These are phyloP conservation scores for Tricholoma sp. DNA, from an alignment of 768 basidiomycete species.

Conservation along the genomic window DNA sequence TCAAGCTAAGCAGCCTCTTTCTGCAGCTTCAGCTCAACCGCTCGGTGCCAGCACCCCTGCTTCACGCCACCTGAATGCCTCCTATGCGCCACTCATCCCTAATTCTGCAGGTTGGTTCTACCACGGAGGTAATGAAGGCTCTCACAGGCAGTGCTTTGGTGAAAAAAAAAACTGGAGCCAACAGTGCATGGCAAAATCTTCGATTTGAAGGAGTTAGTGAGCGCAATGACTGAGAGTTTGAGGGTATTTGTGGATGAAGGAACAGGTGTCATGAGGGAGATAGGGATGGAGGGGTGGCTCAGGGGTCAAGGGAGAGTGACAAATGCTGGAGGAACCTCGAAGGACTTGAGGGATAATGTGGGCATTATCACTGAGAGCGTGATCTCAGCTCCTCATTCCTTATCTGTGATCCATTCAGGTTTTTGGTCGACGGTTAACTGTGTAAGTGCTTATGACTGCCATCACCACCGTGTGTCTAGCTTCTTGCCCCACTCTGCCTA, in stretches of 20 bases:
- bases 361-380: too few species aligned
- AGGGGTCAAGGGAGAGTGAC: slow-evolving; percentile 93
- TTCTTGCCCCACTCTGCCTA: not conserved
- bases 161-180: slow-evolving; percentile 31
- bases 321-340: slow-evolving; percentile 96
- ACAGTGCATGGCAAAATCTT: slow-evolving; percentile 82
- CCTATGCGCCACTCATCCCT: slow-evolving; percentile 36
- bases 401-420: too few species aligned
- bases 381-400: too few species aligned
- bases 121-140: slow-evolving; percentile 90
- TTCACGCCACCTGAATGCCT: slow-evolving; percentile 54
- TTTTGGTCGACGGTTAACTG: slow-evolving; percentile 56
- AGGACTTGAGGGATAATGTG: slow-evolving; percentile 92
- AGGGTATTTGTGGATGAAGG: slow-evolving; percentile 28
- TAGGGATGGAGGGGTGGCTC: slow-evolving; percentile 92
- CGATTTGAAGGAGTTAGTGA: slow-evolving; percentile 88
- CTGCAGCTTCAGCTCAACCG: slow-evolving; percentile 25
- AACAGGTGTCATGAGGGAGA: slow-evolving; percentile 85
- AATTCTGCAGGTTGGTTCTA: slow-evolving; percentile 67
- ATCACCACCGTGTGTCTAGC: not conserved
- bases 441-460: slow-evolving; percentile 19
- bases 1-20: slow-evolving; percentile 16
- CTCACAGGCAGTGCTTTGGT: slow-evolving; percentile 91
- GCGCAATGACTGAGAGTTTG: slow-evolving; percentile 88
- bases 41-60: slow-evolving; percentile 29